These are phyloP conservation scores for Fallopia convolvulus DNA, from an alignment of 148 eudicot genomes.

Conservation along the genomic window DNA sequence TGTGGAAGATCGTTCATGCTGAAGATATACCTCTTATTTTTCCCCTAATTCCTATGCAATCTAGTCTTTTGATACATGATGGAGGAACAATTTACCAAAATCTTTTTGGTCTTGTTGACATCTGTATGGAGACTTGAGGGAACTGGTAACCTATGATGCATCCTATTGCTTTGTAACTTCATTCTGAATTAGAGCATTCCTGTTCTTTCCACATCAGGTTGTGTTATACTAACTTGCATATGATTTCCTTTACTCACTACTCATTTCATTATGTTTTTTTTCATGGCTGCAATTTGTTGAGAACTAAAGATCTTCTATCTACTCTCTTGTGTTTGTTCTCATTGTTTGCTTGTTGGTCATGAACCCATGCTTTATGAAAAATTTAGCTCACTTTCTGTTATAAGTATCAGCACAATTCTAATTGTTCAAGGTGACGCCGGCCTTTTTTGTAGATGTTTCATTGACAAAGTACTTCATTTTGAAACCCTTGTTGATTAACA, in stretches of 20 bases:
- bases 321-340: neutral
- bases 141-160: neutral
- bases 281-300: neutral
- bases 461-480: neutral
- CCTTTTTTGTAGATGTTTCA: neutral
- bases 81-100: neutral
- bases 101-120: neutral
- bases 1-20: conserved; percentile 2
- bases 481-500: neutral
- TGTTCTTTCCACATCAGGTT: neutral
- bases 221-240: neutral
- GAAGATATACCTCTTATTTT: neutral
- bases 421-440: neutral
- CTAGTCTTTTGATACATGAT: neutral
- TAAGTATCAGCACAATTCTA: neutral
- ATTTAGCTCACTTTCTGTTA: neutral
- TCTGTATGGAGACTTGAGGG: neutral
- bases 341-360: neutral
- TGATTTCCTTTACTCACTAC: neutral
- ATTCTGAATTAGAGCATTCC: neutral
- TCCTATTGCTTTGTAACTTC: neutral
- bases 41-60: neutral
- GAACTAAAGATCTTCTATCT: neutral
- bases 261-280: neutral
- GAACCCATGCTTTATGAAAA: neutral